These are phyloP conservation scores for Candida maris DNA, from an alignment of 805 yeast species.

Conservation along the genomic window DNA sequence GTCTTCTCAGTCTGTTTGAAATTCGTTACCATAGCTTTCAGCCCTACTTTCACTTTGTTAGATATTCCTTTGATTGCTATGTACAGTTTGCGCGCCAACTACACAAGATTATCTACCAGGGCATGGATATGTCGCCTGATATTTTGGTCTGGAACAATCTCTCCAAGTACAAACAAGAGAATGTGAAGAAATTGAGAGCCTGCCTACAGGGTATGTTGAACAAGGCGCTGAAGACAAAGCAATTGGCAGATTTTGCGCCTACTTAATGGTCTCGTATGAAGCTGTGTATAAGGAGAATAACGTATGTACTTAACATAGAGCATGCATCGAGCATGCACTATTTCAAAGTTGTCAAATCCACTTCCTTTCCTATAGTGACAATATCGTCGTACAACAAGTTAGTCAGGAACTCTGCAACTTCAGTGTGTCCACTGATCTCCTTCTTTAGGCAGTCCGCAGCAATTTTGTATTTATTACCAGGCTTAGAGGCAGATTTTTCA, in stretches of 20 bases:
- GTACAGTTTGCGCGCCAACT: constrained; percentile 14
- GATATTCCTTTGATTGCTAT: constrained; percentile 13
- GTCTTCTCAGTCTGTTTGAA: constrained; percentile 11
- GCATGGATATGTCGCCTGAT: constrained; percentile 8
- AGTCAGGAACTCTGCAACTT: constrained; percentile 74
- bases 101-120: constrained; percentile 13
- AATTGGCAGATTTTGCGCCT: not conserved
- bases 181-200: constrained; percentile 7
- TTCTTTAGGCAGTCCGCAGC: constrained; percentile 72
- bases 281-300: too few relatives aligned
- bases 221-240: not conserved
- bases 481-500: constrained; percentile 47
- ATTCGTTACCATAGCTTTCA: constrained; percentile 13
- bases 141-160: constrained; percentile 10
- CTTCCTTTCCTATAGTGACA: constrained; percentile 41
- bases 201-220: constrained; percentile 18
- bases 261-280: too few relatives aligned
- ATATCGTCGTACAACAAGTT: constrained; percentile 72
- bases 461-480: constrained; percentile 61
- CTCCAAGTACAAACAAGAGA: constrained; percentile 5
- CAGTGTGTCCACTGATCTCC: constrained; percentile 62
- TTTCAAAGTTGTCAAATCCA: constrained; percentile 31
- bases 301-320: too few relatives aligned
- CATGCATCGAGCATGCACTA: too few relatives aligned
- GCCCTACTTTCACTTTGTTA: constrained; percentile 14